A percentile compares a stretch with the other conserved stretches of the same genome.
Conservation (phyloP, 768 basidiomycete species). For the Lactarius tabidus region DNA sequence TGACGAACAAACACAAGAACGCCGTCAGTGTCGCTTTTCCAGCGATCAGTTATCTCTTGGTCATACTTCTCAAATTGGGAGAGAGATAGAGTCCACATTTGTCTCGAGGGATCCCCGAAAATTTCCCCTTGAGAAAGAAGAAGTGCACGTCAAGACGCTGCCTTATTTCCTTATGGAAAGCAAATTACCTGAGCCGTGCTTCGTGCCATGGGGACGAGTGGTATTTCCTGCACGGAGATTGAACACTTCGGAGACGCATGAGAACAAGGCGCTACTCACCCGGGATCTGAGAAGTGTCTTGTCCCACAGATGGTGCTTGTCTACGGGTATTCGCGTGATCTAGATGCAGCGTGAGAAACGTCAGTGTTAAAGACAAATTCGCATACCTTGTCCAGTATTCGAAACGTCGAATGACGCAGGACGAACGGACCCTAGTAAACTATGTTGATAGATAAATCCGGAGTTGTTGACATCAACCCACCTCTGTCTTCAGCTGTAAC, state of each 20-base stretch:
- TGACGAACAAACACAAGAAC: conserved; percentile 4
- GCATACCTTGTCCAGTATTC: not conserved
- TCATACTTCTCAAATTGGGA: conserved; percentile 1
- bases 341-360: not conserved
- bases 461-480: not conserved
- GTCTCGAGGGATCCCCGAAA: conserved; percentile 1
- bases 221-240: not conserved
- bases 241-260: not conserved
- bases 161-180: not conserved
- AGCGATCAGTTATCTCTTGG: not conserved
- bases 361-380: not conserved
- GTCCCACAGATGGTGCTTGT: not conserved
- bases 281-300: not conserved
- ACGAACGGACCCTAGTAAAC: not conserved
- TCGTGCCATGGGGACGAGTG: not conserved
- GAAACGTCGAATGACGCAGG: not conserved
- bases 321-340: not conserved
- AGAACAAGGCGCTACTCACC: not conserved
- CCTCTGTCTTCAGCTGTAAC: not conserved
- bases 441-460: not conserved
- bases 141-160: not conserved
- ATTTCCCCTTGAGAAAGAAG: not conserved
- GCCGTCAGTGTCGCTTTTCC: conserved; percentile 1
- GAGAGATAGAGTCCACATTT: conserved; percentile 12
- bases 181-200: not conserved